These are phyloP conservation scores for Stephania cephalantha DNA, from an alignment of 164 flowering plant species.

Conservation along the genomic window DNA sequence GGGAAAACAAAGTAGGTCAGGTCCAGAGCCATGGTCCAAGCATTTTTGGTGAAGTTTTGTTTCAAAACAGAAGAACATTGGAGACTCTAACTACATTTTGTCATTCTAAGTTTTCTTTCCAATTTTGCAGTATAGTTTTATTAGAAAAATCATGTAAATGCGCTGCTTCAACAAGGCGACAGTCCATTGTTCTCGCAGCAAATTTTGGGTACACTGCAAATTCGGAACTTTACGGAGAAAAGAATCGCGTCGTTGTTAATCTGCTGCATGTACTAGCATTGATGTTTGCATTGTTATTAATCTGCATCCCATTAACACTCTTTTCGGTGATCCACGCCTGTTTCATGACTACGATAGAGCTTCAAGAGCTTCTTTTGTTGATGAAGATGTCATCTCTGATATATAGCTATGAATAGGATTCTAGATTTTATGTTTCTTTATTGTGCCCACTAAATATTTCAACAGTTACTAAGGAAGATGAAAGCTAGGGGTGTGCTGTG, in stretches of 20 bases:
- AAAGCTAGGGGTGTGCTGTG: too few species aligned
- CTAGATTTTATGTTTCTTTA: background rate
- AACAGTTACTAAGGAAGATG: too few species aligned
- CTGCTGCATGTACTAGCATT: background rate
- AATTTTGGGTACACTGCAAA: background rate
- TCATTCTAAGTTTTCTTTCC: background rate
- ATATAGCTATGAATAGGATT: background rate
- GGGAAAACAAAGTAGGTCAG: background rate
- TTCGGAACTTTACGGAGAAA: background rate
- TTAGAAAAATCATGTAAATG: background rate
- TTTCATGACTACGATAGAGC: background rate
- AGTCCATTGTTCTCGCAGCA: background rate
- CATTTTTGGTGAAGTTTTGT: conserved; percentile 10
- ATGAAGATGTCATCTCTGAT: too few species aligned
- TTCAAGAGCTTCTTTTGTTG: too few species aligned
- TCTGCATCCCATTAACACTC: too few species aligned
- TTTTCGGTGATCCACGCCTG: background rate
- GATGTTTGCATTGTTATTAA: too few species aligned
- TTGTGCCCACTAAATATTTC: background rate
- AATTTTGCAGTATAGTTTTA: background rate
- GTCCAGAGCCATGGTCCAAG: conserved; percentile 12
- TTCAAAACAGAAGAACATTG: background rate
- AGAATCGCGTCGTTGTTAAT: background rate
- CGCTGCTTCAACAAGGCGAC: background rate
- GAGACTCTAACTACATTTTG: background rate